phyloP scores from a whole-genome alignment of 1,139 yeast genomes.

The Candida sanyaensis region DNA sequence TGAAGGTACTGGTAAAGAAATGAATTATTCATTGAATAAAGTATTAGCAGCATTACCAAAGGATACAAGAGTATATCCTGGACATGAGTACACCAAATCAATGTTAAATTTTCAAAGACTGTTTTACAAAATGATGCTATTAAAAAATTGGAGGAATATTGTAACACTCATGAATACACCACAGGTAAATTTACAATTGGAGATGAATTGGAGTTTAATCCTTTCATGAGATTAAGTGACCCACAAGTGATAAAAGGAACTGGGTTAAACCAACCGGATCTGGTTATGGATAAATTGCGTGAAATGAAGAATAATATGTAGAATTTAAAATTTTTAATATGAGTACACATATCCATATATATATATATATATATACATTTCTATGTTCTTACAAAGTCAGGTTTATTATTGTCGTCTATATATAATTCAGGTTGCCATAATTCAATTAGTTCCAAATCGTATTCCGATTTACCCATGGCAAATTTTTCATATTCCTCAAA shows the following conservation, averaged over 20 bases:
- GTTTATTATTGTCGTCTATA: constrained; percentile 32
- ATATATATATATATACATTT: too few species aligned
- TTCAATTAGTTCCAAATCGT: constrained; percentile 71
- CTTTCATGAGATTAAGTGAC: constrained; percentile 79
- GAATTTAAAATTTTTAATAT: not conserved
- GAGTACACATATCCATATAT: not conserved
- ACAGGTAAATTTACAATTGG: constrained; percentile 84
- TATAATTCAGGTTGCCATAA: constrained; percentile 50
- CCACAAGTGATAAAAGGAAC: constrained; percentile 53
- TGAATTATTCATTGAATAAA: constrained; percentile 68
- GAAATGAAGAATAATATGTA: constrained; percentile 61
- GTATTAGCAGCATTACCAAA: constrained; percentile 62
- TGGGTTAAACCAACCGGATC: constrained; percentile 35
- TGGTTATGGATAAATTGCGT: constrained; percentile 67
- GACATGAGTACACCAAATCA: constrained; percentile 91
- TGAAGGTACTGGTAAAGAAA: constrained; percentile 83
- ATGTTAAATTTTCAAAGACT: constrained; percentile 72
- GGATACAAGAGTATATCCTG: constrained; percentile 79
- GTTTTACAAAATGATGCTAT: constrained; percentile 61
- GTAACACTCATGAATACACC: constrained; percentile 61
- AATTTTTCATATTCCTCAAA: constrained; percentile 93
- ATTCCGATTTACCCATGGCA: constrained; percentile 92
- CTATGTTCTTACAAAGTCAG: constrained; percentile 35
- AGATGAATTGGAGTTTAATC: constrained; percentile 82
- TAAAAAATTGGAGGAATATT: constrained; percentile 51